phyloP scores from a whole-genome alignment of 192 early-diverging fungal genomes.

The Haplosporangium gracile region DNA sequence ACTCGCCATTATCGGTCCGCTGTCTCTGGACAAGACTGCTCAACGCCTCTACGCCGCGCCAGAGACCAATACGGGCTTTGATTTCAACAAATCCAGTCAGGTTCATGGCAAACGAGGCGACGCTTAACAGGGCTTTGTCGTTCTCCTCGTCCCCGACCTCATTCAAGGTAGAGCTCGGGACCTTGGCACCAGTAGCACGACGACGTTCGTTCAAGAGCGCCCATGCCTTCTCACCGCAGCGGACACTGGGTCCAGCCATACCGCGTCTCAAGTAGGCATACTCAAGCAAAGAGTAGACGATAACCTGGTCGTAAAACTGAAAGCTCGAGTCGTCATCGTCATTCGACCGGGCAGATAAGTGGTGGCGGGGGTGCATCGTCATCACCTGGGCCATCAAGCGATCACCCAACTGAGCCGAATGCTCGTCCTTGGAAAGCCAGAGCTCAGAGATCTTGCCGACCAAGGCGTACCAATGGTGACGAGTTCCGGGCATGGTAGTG shows the following conservation, averaged over 20 bases:
- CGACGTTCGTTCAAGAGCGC: conserved; percentile 49
- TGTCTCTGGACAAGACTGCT: conserved; percentile 30
- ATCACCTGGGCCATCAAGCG: conserved; percentile 51
- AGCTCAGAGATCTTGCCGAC: conserved; percentile 57
- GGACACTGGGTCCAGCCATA: conserved; percentile 43
- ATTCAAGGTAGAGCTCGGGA: not conserved
- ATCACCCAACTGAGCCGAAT: conserved; percentile 37
- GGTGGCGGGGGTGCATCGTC: conserved; percentile 54
- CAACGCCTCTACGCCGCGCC: conserved; percentile 46
- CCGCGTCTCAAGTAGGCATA: conserved; percentile 53
- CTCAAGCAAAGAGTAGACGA: conserved; percentile 51
- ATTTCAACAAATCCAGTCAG: conserved; percentile 52
- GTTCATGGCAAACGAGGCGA: conserved; percentile 51
- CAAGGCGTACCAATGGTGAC: conserved; percentile 55
- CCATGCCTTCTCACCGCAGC: conserved; percentile 54
- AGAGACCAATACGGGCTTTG: conserved; percentile 52
- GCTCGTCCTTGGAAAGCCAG: conserved; percentile 45
- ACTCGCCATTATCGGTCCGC: not conserved
- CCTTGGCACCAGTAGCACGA: conserved; percentile 27
- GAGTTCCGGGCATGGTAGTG: conserved; percentile 41
- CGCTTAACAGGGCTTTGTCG: conserved; percentile 38
- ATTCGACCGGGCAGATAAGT: conserved; percentile 15
- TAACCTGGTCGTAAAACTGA: conserved; percentile 53
- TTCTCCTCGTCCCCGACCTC: conserved; percentile 27
- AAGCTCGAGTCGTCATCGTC: conserved; percentile 40